A percentile compares a stretch with the other conserved stretches of the same genome.
These are phyloP conservation scores for Sordariomycetes sp. DNA, from an alignment of 2,329 filamentous ascomycete genomes.

Conservation along the genomic window DNA sequence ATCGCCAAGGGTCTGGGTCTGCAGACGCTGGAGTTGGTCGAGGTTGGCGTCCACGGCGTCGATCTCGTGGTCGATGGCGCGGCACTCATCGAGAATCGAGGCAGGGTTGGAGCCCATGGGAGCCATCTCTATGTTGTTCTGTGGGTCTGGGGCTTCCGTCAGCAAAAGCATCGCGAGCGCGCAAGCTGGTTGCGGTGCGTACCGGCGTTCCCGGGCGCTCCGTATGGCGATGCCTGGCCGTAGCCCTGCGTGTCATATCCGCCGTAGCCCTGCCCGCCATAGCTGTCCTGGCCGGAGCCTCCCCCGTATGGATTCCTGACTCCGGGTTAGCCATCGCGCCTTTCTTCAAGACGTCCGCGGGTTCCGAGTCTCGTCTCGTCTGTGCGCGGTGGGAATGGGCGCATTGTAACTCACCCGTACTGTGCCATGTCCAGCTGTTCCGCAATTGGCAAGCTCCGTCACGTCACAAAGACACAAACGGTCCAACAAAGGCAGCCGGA, in stretches of 20 bases:
- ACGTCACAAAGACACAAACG: neutral
- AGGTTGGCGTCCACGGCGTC: constrained; percentile 64
- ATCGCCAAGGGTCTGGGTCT: constrained; percentile 63
- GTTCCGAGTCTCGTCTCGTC: neutral
- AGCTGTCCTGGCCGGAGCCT: neutral
- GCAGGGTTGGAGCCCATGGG: constrained; percentile 53
- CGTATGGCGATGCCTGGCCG: neutral
- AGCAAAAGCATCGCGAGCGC: constrained; percentile 2
- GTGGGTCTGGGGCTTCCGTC: neutral
- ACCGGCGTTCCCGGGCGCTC: neutral
- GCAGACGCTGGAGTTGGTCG: constrained; percentile 58
- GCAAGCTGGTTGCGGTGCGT: neutral
- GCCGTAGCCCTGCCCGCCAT: neutral
- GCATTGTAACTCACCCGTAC: neutral
- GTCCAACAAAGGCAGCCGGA: neutral
- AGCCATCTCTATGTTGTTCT: constrained; percentile 8
- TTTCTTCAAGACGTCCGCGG: neutral
- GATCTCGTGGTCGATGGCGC: constrained; percentile 68
- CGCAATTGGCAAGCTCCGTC: neutral
- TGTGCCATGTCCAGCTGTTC: neutral
- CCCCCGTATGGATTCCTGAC: neutral
- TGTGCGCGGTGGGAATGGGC: neutral
- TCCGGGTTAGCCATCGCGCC: neutral
- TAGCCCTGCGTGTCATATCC: constrained; percentile 1
- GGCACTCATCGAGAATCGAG: constrained; percentile 74